Base-by-base conservation (phyloP, 192 early-diverging fungal species). In the Coemansia sp. region DNA sequence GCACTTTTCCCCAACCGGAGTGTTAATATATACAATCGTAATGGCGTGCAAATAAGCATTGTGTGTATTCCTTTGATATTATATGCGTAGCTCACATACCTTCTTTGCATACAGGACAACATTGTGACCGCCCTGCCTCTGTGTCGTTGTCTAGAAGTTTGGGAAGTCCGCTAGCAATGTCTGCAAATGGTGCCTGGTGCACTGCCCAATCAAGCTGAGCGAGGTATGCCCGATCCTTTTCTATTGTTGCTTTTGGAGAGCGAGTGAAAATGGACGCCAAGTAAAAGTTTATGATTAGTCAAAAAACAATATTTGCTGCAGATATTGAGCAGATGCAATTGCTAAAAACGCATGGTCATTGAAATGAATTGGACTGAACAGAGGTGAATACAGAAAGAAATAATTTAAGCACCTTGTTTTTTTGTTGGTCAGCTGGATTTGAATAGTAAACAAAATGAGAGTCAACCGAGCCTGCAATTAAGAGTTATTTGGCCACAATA, bases 71-170 rank as follows among this genome's bases (percentile, higher is more conserved):
- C 24, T 44, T 25, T 7, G 23, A 48, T 25, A 21, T n/a, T 11
- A 40, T 24, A 23, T 22, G 34, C 30, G 21, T 47, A 3, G 10
- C 47, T 39, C 22, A 21, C 64, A 23, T 70, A 71, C 75, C 66
- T 55, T 64, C 62, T 23, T 53, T 40, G 40, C 75, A 78, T 34
- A 68, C 55, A 7, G 69, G 75, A 41, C 75, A 78, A 34, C 53
- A 21, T 22, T 49, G 48, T 22, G 65, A 46, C 45, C 41, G 24
- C 22, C 47, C 22, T 42, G 59, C 39, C 24, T 44, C 38, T 19
- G 25, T 30, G 54, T 42, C 38, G 38, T 18, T 42, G 37, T 53
- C 45, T 38, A 39, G 9, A 24, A 67, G 43, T 3, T 15, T 24
- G 33, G 75, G 67, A 23, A 78, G 57, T 45, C 66, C 23, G n/a